Base-by-base conservation (phyloP, 108 stramenopile genomes). In the Epithemia pelagica region DNA sequence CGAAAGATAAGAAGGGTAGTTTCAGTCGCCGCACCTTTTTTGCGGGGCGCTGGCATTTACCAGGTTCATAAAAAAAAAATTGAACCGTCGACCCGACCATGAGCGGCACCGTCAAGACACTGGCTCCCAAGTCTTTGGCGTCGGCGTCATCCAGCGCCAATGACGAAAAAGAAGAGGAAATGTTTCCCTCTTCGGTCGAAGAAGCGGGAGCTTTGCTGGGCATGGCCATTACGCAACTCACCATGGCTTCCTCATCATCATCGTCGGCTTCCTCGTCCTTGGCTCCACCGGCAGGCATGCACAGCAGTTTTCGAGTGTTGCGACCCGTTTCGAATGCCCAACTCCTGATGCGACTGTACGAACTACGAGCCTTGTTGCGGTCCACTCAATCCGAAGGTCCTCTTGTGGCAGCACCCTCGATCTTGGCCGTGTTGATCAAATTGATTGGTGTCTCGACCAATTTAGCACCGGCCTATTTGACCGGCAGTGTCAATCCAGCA, bases 161-260 rank as follows among this genome's bases (percentile, higher is more conserved):
- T 5, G 37, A 46, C 5, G 37, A 46, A 5, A 15, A 46, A 46
- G 15, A 46, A 46, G 37, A 46, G 5, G 5, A 46, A 10, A 10
- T 46, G 7, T 68, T 78, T 25, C 86, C 89, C 0, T 62, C 75
- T n/a, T 90, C 89, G 1, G 82, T 85, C 56, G 89, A 88, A 71
- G 91, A 89, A 75, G 91, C 91, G 2, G 88, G 86, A 21, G 91
- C 91, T 27, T 64, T 90, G 58, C 65, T 90, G 32, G 88, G 87
- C 27, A 88, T 87, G 21, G 67, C 84, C 60, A 83, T 90, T 33
- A 84, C 82, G 66, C 28, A 54, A 18, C 64, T 62, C 59, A 46
- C 37, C 10, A 5, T 46, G 15, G 15, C 37, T 15, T 15, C 37
- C 37, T 46, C 37, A 15, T 46, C 37, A 15, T n/a, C n/a, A n/a